Evolutionary conservation across 345 rosid genomes (phyloP), one percentile per base, ranked within the genome.

Genomic region (Xanthoceras sorbifolium): DNA sequence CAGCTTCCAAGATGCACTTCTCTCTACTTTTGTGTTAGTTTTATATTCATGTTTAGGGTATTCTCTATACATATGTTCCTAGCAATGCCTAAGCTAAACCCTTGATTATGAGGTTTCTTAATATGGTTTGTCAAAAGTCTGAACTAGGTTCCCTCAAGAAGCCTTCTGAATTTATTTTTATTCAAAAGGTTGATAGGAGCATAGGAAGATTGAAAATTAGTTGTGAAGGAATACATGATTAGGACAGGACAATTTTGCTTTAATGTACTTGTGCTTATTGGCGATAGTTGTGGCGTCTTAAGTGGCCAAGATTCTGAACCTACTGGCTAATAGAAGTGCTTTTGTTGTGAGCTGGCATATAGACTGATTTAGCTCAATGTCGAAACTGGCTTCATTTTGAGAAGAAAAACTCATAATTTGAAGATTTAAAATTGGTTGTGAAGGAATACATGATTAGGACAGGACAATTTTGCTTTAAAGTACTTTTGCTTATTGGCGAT

Each of bases 351-450:
- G 64, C 7, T 23, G 65, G 25, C 28, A 36, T 17, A 25, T 36
- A 67, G 28, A 26, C 67, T 36, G 67, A 64, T 15, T 60, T 40
- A 59, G 66, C 66, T 25, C 26, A 23, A 10, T 72, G 50, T 63
- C 2, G 25, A 38, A 60, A 57, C 36, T 15, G 55, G 29, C 54
- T 38, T 28, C 28, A 23, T 72, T 36, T 70, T 23, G 60, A 40
- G 31, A 69, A 22, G 55, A 28, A 17, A 48, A 25, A 28, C 28
- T 55, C 59, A n/a, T 44, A 55, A 55, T 36, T 20, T 71, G 74
- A 14, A 55, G 32, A 11, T 71, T 50, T 32, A 60, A 10, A 71
- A 7, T 25, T 68, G 12, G 12, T 6, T 34, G 36, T 44, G 34
- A 59, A 23, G 23, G 25, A 23, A 42, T 25, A 2, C n/a, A 22